Percentiles rank a stretch among this genome's conserved stretches.
These are phyloP conservation scores for Teunomyces funiuensis DNA, from an alignment of 805 yeast species.

Conservation along the genomic window DNA sequence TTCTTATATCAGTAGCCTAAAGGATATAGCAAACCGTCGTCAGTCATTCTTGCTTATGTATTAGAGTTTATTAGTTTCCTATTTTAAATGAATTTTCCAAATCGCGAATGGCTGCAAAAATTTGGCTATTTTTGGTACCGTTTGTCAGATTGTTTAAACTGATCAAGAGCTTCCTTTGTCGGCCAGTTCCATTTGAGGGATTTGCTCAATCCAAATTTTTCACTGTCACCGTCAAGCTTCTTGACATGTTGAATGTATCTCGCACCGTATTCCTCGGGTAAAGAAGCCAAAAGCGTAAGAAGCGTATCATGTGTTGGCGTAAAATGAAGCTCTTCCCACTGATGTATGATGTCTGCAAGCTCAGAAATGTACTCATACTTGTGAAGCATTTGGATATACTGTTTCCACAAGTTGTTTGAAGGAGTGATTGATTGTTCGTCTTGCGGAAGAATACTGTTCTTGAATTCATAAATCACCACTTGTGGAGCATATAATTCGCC, in stretches of 20 bases:
- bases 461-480: conserved; percentile 57
- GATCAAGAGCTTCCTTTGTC: neutral
- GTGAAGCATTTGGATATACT: conserved; percentile 52
- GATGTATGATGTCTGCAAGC: conserved; percentile 48
- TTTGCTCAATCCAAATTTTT: neutral
- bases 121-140: neutral
- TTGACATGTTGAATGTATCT: conserved; percentile 38
- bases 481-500: conserved; percentile 55
- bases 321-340: conserved; percentile 53
- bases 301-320: conserved; percentile 43
- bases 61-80: neutral
- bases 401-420: conserved; percentile 46
- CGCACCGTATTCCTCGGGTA: conserved; percentile 38
- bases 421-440: conserved; percentile 35
- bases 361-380: conserved; percentile 48
- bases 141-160: neutral
- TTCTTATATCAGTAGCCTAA: too few relatives aligned
- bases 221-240: conserved; percentile 15
- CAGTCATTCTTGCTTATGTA: too few relatives aligned
- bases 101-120: neutral
- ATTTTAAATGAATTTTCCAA: neutral
- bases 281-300: conserved; percentile 34
- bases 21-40: too few relatives aligned
- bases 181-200: conserved; percentile 9
- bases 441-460: conserved; percentile 2